Percentiles rank a stretch among this genome's conserved stretches.
These are phyloP conservation scores for Parvularia atlantis DNA, from an alignment of 78 protist genomes.

Conservation along the genomic window DNA sequence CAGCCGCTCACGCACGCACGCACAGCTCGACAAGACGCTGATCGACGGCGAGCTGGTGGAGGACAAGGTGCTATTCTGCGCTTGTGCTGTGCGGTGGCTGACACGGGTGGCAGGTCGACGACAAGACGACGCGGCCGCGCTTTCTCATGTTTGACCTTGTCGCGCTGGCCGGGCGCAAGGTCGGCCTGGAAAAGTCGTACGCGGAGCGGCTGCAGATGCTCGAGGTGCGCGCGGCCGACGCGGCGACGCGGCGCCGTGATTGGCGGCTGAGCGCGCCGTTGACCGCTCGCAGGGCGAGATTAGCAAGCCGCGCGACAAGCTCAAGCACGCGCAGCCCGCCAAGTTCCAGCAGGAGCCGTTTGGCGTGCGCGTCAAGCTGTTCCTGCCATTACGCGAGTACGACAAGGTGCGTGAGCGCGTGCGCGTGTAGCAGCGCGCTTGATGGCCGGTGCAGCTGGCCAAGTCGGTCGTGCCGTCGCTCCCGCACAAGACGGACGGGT, in stretches of 20 bases:
- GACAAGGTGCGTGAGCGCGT: not conserved
- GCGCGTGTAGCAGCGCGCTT: no score
- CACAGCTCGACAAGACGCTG: not conserved
- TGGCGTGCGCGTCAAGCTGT: slow-evolving; percentile 2
- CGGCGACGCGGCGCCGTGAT: not conserved
- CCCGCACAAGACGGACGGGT: slow-evolving; percentile 10
- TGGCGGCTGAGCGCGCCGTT: not conserved
- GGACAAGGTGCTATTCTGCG: slow-evolving; percentile 12
- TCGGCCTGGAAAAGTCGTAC: no score
- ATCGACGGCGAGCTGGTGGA: slow-evolving; percentile 16
- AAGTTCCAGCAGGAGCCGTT: slow-evolving; percentile 9
- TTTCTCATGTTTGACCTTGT: slow-evolving; percentile 6
- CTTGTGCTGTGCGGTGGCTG: no score
- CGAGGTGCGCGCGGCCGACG: not conserved
- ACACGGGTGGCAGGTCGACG: no score
- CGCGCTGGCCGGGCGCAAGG: not conserved
- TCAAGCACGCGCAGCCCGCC: not conserved
- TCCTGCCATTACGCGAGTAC: not conserved
- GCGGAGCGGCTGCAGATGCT: not conserved
- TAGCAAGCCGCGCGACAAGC: not conserved
- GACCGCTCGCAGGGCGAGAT: not conserved
- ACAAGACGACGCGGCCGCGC: not conserved
- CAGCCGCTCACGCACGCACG: no score
- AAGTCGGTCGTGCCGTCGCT: not conserved
- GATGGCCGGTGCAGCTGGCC: no score